phyloP scores from a whole-genome alignment of 208 protist genomes.

The Porcisia deanei region DNA sequence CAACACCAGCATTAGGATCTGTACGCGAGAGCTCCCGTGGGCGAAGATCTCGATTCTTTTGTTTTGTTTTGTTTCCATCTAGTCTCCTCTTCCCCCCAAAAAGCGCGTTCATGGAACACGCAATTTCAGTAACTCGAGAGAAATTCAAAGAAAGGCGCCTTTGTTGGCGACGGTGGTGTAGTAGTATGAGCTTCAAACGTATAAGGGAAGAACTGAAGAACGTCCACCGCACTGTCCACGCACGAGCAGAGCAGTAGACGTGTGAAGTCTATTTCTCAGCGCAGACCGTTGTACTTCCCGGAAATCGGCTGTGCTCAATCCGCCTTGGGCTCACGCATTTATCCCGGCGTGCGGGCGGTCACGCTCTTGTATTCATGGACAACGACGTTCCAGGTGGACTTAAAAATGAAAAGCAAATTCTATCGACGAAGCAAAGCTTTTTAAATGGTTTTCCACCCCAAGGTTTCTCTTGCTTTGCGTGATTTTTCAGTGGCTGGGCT shows the following conservation, averaged over 20 bases:
- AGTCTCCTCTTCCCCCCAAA: background rate
- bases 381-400: background rate
- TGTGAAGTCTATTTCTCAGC: background rate
- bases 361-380: background rate
- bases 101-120: background rate
- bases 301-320: too few relatives aligned
- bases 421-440: background rate
- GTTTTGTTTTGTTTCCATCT: too few relatives aligned
- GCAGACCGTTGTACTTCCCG: background rate
- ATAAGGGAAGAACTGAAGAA: background rate
- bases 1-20: slow-evolving; percentile 66
- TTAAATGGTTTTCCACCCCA: too few relatives aligned
- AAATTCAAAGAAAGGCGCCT: background rate
- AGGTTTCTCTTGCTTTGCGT: background rate
- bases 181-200: slow-evolving; percentile 4
- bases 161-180: background rate
- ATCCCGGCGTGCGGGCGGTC: background rate
- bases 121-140: background rate
- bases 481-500: background rate
- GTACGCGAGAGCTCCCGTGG: background rate
- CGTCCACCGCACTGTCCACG: background rate
- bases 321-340: background rate
- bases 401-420: background rate
- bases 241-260: background rate
- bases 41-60: background rate